Base-by-base conservation (phyloP, 106 monocot species). In the Narthecium ossifragum region DNA sequence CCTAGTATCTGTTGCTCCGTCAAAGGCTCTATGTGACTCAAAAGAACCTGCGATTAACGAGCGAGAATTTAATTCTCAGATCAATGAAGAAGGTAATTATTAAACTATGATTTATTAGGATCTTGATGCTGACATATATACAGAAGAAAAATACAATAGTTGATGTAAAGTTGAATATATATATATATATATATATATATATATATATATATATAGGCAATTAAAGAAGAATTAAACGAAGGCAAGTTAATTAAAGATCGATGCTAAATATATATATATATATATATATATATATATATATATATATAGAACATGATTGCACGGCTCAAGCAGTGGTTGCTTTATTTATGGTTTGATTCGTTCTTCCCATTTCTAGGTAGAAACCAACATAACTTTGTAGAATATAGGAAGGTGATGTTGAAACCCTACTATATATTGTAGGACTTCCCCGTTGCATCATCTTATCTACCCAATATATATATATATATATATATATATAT, bases 1-100 rank as follows among this genome's bases (percentile, higher is more conserved):
- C 75, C 86, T 15, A 96, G n/a, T 62, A 90, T 68, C 48, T 96
- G 94, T 53, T 96, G 89, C 67, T 96, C 94, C 2, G 83, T 75
- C 27, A 86, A 51, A 31, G 90, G 90, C 63, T 96, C 90, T 3
- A 86, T 74, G 58, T 86, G 89, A 13, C 71, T 59, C 27, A 82
- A 26, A 9, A 85, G 31, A 59, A 85, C 67, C 89, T 94, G 40
- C 51, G 15, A 5, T 9, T 49, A 29, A 54, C 5, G 25, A 14
- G 15, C n/a, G 41, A 34, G n/a, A n/a, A n/a, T n/a, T n/a, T n/a
- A n/a, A n/a, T n/a, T n/a, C n/a, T n/a, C n/a, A n/a, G n/a, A n/a
- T n/a, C n/a, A n/a, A n/a, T n/a, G n/a, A n/a, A n/a, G n/a, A n/a
- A n/a, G n/a, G n/a, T n/a, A n/a, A n/a, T n/a, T n/a, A n/a, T n/a